These are phyloP conservation scores for Hibiscus syriacus DNA, from an alignment of 345 rosid genomes.

Conservation along the genomic window DNA sequence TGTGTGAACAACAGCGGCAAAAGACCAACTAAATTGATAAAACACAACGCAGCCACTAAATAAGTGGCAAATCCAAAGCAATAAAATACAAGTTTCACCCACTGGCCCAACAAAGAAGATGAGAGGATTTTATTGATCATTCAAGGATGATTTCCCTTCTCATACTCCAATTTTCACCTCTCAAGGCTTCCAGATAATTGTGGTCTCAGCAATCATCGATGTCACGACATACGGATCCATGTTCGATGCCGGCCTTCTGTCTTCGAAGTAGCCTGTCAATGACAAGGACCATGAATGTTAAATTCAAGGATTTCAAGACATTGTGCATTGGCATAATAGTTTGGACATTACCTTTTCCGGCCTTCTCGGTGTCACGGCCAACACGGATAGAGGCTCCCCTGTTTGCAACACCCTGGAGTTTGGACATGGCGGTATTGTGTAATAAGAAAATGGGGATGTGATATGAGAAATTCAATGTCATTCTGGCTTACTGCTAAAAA, in stretches of 20 bases:
- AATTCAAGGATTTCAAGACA: not conserved
- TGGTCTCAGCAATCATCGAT: slow-evolving; percentile 76
- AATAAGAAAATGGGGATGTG: not conserved
- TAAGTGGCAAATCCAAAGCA: not conserved
- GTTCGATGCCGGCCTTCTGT: slow-evolving; percentile 85
- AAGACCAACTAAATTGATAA: not conserved
- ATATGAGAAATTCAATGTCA: too few species aligned
- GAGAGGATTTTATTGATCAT: too few species aligned
- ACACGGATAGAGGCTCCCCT: slow-evolving; percentile 79
- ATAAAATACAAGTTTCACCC: not conserved
- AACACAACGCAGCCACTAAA: not conserved
- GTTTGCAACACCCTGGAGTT: slow-evolving; percentile 65
- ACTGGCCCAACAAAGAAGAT: not conserved
- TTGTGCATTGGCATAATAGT: not conserved
- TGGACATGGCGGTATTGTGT: not conserved
- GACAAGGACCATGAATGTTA: not conserved
- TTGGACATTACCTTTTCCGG: slow-evolving; percentile 35
- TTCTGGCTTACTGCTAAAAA: not conserved
- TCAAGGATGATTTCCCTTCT: not conserved
- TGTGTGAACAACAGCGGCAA: not conserved
- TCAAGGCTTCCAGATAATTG: slow-evolving; percentile 34
- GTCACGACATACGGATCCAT: slow-evolving; percentile 90
- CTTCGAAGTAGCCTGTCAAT: slow-evolving; percentile 65
- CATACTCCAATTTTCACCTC: not conserved
- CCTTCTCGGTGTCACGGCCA: slow-evolving; percentile 75